These are phyloP conservation scores for Parietichytrium sp. DNA, from an alignment of 108 stramenopile species.

Conservation along the genomic window DNA sequence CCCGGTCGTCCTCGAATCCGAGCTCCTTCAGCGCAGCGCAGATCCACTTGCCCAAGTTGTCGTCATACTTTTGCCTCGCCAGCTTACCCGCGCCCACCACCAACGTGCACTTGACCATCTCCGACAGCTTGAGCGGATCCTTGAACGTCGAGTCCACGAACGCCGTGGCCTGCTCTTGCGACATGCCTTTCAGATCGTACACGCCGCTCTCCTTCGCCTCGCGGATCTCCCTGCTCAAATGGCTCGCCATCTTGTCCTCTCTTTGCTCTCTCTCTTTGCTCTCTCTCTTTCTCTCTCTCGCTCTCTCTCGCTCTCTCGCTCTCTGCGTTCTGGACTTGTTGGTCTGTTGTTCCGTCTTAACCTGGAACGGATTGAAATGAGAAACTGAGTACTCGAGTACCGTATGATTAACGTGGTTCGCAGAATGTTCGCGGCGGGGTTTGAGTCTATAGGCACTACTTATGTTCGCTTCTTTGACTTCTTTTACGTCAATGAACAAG, in stretches of 20 bases:
- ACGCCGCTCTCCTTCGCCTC: neutral
- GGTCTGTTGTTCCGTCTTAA: no score
- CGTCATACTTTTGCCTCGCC: constrained; percentile 80
- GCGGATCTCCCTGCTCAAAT: neutral
- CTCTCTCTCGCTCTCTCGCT: no score
- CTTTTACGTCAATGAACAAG: no score
- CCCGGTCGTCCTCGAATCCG: constrained; percentile 83
- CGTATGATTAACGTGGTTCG: no score
- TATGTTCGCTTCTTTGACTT: no score
- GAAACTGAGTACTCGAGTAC: no score
- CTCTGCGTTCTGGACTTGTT: no score
- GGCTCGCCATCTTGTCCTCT: neutral
- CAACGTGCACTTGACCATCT: constrained; percentile 81
- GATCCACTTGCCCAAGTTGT: constrained; percentile 72
- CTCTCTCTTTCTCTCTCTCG: no score
- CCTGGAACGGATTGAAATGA: no score
- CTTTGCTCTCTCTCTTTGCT: no score
- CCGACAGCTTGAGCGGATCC: neutral
- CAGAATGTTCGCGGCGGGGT: no score
- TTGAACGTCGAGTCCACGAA: neutral
- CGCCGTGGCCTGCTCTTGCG: constrained; percentile 16
- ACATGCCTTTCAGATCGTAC: constrained; percentile 26
- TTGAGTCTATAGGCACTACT: no score
- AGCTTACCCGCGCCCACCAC: constrained; percentile 81
- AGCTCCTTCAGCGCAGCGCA: constrained; percentile 70